Conservation (phyloP, 441 rosid genomes). For the Corymbia citriodora region DNA sequence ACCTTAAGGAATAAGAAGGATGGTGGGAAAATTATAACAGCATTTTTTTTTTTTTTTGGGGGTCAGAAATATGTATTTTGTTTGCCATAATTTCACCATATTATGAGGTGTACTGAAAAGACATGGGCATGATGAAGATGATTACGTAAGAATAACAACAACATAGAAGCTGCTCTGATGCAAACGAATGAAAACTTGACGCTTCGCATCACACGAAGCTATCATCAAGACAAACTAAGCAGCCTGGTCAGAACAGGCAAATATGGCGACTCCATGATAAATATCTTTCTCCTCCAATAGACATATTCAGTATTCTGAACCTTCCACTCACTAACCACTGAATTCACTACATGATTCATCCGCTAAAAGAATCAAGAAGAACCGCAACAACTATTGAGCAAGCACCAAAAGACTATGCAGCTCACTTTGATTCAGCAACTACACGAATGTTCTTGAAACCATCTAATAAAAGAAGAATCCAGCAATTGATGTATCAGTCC, state of each 20-base stretch:
- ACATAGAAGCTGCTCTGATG: not conserved
- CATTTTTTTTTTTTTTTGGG: not conserved
- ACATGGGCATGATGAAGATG: not conserved
- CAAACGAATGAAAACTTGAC: not conserved
- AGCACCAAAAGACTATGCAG: not conserved
- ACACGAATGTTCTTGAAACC: not conserved
- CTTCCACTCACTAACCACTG: not conserved
- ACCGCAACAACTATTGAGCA: not conserved
- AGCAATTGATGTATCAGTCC: not conserved
- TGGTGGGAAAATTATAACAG: not conserved
- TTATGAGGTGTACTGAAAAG: not conserved
- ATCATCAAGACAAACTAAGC: not conserved
- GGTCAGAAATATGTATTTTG: not conserved
- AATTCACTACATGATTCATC: not conserved
- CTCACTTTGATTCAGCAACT: not conserved
- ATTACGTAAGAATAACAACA: not conserved
- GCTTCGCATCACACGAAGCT: not conserved
- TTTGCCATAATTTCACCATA: not conserved
- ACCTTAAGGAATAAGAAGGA: not conserved
- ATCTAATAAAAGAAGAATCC: not conserved
- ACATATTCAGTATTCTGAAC: not conserved
- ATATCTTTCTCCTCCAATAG: not conserved
- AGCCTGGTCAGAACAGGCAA: not conserved
- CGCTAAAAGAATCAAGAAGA: not conserved
- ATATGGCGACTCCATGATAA: not conserved